A percentile compares a stretch with the other conserved stretches of the same genome.
Conservation (phyloP, 306 rosid species). For the Quercus glauca region DNA sequence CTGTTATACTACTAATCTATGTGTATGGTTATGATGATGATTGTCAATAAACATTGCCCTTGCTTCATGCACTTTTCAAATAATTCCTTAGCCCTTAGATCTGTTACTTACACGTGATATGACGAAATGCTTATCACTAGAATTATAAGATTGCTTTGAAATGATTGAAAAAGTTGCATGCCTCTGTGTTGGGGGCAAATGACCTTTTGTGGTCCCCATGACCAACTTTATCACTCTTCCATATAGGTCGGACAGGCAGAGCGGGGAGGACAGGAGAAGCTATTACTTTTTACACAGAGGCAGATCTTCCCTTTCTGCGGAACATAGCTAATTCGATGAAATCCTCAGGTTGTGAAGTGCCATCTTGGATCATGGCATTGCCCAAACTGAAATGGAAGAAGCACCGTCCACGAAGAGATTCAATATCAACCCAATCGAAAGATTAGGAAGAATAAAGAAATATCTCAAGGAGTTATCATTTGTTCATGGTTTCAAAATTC, state of each 20-base stretch:
- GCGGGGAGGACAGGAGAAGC: conserved; percentile 97
- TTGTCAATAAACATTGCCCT: background rate
- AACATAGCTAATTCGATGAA: conserved; percentile 83
- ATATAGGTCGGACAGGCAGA: conserved; percentile 90
- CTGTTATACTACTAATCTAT: background rate
- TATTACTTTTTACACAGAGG: conserved; percentile 81
- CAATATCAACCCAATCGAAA: conserved; percentile 63
- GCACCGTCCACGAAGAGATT: conserved; percentile 78
- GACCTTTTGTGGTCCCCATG: conserved; percentile 6
- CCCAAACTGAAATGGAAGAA: conserved; percentile 88
- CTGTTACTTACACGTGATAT: background rate
- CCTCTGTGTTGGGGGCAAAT: background rate
- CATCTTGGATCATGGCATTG: conserved; percentile 62
- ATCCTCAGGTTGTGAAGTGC: conserved; percentile 88
- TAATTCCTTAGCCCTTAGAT: background rate
- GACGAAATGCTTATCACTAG: background rate
- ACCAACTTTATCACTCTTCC: conserved; percentile 16
- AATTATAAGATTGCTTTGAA: background rate
- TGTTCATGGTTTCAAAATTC: background rate
- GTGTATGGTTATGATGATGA: background rate
- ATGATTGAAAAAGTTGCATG: background rate
- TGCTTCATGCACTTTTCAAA: background rate
- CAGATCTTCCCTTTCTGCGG: conserved; percentile 70
- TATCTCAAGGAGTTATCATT: background rate
- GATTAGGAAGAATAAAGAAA: conserved; percentile 18